Base-by-base conservation (phyloP, 345 rosid genomes). In the Kernera saxatilis region DNA sequence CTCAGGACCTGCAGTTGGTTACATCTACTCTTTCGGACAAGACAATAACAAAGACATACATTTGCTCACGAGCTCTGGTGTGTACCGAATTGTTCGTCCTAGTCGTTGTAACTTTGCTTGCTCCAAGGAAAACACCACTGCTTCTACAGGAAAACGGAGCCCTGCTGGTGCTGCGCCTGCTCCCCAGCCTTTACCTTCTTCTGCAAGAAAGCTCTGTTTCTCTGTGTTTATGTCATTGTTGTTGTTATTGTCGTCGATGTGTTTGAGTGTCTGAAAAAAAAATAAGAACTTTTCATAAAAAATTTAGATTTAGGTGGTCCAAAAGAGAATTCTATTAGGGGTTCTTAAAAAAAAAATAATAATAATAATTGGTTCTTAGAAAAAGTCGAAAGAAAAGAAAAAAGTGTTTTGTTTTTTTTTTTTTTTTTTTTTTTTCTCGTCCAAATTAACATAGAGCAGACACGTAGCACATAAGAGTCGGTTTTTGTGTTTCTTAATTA, bases 51-150 rank as follows among this genome's bases (percentile, higher is more conserved):
- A 86, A 70, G 97, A 93, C 56, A 65, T 88, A 8, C 84, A 78
- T 66, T 35, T 89, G 73, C 86, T 93, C 45, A 76, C 96, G 5
- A 88, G 73, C 72, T 73, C 75, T 7, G 98, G 98, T 26, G 97
- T 93, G 41, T 88, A 93, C 46, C 81, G 97, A 75, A 84, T 88
- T 49, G 93, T 86, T 35, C 91, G 80, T 12, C 97, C 98, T 3
- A 88, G 96, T 60, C 97, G 94, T 5, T 93, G 98, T 87, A 83
- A 66, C 64, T 83, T 88, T 74, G 77, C 81, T 51, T 93, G 98
- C 82, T 77, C 94, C 0, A 90, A 80, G 77, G 98, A 93, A 82
- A 90, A 79, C 23, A 78, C 60, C 4, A 84, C 91, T 0, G 78
- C 78, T 2, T 53, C 79, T 36, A 43, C 45, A 21, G 52, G 67